Percentiles rank a stretch among this genome's conserved stretches.
Conservation (phyloP, 2,329 filamentous ascomycete species). For the Cercospora brassicicola region DNA sequence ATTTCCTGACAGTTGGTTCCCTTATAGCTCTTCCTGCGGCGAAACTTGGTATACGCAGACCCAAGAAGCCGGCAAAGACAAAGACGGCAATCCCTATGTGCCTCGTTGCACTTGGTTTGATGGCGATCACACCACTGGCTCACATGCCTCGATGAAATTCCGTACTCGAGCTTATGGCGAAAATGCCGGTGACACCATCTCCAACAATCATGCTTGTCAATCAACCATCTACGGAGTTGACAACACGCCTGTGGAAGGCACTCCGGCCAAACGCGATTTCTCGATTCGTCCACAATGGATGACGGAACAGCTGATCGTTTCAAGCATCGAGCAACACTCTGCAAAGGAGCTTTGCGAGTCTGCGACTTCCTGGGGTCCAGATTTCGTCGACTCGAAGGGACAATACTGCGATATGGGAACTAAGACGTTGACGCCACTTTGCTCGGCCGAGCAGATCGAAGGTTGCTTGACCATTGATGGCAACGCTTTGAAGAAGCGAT, state of each 20-base stretch:
- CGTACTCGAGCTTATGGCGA: not conserved
- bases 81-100: not conserved
- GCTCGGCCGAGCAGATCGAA: not conserved
- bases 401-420: not conserved
- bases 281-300: not conserved
- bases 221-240: not conserved
- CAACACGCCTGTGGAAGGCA: not conserved
- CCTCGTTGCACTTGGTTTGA: not conserved
- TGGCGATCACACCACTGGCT: not conserved
- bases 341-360: not conserved
- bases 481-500: not conserved
- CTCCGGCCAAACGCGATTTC: not conserved
- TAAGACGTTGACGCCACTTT: not conserved
- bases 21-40: not conserved
- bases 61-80: not conserved
- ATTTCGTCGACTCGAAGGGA: not conserved
- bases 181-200: not conserved
- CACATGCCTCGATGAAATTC: not conserved
- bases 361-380: not conserved
- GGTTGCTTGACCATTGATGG: not conserved
- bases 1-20: not conserved
- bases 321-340: not conserved
- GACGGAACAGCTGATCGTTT: not conserved
- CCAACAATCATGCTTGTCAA: not conserved
- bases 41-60: not conserved